A percentile compares a stretch with the other conserved stretches of the same genome.
phyloP scores from a whole-genome alignment of 2,329 filamentous ascomycete species.

The Calonectria naviculata region DNA sequence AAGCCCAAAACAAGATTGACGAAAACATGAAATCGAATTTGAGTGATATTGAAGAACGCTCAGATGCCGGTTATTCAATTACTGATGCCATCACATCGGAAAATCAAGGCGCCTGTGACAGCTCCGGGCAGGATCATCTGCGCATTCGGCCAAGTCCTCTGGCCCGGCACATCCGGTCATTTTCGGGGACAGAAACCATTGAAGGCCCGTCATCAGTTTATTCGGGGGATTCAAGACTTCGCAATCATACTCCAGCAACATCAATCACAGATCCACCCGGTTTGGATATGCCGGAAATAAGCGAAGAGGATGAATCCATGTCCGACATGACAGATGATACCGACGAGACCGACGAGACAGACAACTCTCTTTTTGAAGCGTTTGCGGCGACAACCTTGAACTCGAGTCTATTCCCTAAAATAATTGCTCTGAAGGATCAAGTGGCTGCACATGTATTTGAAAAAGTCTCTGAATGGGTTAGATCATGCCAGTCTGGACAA shows the following conservation, averaged over 20 bases:
- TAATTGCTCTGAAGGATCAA: slow-evolving; percentile 22
- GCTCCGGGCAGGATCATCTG: background rate
- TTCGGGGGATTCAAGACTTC: background rate
- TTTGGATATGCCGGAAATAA: background rate
- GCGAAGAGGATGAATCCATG: slow-evolving; percentile 24
- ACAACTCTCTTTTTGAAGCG: slow-evolving; percentile 25
- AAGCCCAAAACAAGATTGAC: background rate
- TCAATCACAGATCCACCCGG: background rate
- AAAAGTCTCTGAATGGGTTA: slow-evolving; percentile 18
- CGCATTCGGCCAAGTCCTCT: background rate
- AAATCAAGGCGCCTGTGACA: background rate
- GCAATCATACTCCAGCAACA: slow-evolving; percentile 10
- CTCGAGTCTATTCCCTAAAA: background rate
- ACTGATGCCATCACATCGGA: background rate
- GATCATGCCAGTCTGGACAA: slow-evolving; percentile 12
- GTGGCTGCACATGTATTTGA: slow-evolving; percentile 11
- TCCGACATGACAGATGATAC: slow-evolving; percentile 21
- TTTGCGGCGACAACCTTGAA: slow-evolving; percentile 22
- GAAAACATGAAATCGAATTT: background rate
- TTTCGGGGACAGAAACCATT: slow-evolving; percentile 1
- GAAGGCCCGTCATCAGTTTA: background rate
- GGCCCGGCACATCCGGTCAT: background rate
- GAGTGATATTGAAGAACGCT: slow-evolving; percentile 26
- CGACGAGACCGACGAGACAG: slow-evolving; percentile 23
- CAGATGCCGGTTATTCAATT: slow-evolving; percentile 20